Evolutionary conservation across 2,329 filamentous ascomycete genomes (phyloP).

Genomic region (Paecilomyces fulvus): DNA sequence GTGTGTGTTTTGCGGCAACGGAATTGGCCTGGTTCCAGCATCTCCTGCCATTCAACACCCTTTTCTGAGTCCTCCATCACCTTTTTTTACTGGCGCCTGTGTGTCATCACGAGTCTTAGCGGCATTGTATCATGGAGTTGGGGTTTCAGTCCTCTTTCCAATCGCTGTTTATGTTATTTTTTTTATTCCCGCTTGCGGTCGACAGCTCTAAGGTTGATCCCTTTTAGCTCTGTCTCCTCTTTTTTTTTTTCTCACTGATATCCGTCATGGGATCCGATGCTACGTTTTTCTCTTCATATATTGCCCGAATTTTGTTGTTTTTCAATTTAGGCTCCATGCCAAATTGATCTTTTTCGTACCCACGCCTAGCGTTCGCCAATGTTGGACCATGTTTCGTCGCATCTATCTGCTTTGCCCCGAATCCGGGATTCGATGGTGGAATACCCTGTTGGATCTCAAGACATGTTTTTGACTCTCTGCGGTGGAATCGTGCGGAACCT

Average conservation of each 20-base stretch:
- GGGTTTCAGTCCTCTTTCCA: neutral
- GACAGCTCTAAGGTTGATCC: neutral
- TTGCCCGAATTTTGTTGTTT: neutral
- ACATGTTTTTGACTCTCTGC: neutral
- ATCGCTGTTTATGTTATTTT: neutral
- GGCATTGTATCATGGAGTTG: conserved; percentile 1
- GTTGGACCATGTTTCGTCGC: neutral
- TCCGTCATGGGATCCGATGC: neutral
- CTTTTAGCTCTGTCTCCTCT: neutral
- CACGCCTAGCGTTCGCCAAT: neutral
- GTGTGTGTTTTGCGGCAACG: neutral
- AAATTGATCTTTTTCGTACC: neutral
- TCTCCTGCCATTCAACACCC: neutral
- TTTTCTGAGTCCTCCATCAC: neutral
- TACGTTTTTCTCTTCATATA: neutral
- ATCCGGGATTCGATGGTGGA: neutral
- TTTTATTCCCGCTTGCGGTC: neutral
- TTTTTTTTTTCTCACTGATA: too few species aligned
- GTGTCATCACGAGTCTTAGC: neutral
- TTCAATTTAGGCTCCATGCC: neutral
- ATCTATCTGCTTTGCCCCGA: neutral
- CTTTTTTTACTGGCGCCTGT: neutral
- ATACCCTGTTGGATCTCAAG: neutral
- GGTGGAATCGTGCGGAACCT: neutral
- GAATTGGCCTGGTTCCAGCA: neutral